phyloP scores from a whole-genome alignment of 169 alveolate species.

The Eimeria nieschulzi region DNA sequence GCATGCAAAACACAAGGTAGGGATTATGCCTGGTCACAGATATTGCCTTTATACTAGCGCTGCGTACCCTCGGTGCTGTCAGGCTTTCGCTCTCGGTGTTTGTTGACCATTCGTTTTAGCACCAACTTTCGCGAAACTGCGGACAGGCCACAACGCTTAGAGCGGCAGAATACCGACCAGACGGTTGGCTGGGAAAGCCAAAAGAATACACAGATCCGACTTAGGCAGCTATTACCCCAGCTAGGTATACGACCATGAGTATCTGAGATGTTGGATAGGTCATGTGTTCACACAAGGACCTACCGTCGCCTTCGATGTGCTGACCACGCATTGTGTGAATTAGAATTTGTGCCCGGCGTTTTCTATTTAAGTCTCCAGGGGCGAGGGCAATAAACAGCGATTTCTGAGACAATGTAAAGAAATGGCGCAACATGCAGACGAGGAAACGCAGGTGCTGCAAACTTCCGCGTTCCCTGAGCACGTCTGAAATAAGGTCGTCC shows the following conservation, averaged over 20 bases:
- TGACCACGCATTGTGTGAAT: constrained; percentile 52
- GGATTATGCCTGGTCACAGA: too few relatives aligned
- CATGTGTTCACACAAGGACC: not conserved
- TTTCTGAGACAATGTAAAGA: constrained; percentile 61
- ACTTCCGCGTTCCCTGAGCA: constrained; percentile 57
- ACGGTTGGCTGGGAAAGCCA: too few relatives aligned
- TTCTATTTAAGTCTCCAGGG: constrained; percentile 46
- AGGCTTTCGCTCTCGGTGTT: constrained; percentile 50
- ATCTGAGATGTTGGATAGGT: too few relatives aligned
- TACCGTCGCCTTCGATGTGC: constrained; percentile 55
- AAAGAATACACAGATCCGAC: too few relatives aligned
- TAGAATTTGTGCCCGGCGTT: constrained; percentile 53
- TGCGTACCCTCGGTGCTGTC: constrained; percentile 52
- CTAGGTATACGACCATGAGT: too few relatives aligned
- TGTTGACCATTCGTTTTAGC: constrained; percentile 56
- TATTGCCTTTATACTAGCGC: too few relatives aligned
- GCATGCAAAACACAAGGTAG: too few relatives aligned
- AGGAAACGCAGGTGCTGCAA: constrained; percentile 68
- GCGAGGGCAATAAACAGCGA: constrained; percentile 60
- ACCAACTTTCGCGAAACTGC: constrained; percentile 60
- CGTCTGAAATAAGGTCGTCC: constrained; percentile 49
- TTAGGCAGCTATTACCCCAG: too few relatives aligned
- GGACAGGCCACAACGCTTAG: not conserved
- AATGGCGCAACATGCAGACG: constrained; percentile 59
- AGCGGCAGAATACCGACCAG: not conserved